Conservation (phyloP, 257 asterid genomes). For the Ligustrum vulgare region DNA sequence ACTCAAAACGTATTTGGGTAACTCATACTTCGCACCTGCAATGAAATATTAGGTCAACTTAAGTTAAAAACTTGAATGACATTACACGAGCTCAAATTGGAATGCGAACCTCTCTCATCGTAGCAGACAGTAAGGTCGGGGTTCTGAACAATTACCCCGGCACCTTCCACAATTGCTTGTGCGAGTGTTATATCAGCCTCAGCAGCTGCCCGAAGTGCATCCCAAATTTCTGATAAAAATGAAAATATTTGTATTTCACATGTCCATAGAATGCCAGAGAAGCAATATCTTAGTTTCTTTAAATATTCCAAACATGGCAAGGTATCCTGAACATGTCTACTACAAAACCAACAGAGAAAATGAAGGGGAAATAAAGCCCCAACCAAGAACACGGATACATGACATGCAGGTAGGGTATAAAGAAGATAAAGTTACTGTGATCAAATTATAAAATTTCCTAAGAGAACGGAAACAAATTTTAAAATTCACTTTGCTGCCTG, state of each 20-base stretch:
- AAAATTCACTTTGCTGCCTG: not conserved
- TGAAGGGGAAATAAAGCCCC: not conserved
- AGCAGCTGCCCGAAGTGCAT: slow-evolving; percentile 89
- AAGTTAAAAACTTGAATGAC: not conserved
- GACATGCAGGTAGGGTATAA: not conserved
- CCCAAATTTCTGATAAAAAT: slow-evolving; percentile 80
- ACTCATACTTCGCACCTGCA: slow-evolving; percentile 91
- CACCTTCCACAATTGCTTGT: slow-evolving; percentile 82
- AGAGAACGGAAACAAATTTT: not conserved
- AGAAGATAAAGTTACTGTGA: not conserved
- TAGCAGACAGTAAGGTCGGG: slow-evolving; percentile 81
- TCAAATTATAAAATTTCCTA: not conserved
- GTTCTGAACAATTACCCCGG: slow-evolving; percentile 73
- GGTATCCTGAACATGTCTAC: not conserved
- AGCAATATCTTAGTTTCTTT: not conserved
- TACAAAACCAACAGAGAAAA: not conserved
- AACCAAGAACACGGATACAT: not conserved
- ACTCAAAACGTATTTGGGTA: slow-evolving; percentile 83
- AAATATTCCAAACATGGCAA: not conserved
- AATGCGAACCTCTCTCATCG: slow-evolving; percentile 71
- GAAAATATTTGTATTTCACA: not conserved
- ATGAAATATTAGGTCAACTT: slow-evolving; percentile 12
- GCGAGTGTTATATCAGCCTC: slow-evolving; percentile 74
- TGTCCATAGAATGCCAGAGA: not conserved
- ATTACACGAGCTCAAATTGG: not conserved